Base-by-base conservation (phyloP, 2,329 filamentous ascomycete genomes). In the Leptographium lundbergii region DNA sequence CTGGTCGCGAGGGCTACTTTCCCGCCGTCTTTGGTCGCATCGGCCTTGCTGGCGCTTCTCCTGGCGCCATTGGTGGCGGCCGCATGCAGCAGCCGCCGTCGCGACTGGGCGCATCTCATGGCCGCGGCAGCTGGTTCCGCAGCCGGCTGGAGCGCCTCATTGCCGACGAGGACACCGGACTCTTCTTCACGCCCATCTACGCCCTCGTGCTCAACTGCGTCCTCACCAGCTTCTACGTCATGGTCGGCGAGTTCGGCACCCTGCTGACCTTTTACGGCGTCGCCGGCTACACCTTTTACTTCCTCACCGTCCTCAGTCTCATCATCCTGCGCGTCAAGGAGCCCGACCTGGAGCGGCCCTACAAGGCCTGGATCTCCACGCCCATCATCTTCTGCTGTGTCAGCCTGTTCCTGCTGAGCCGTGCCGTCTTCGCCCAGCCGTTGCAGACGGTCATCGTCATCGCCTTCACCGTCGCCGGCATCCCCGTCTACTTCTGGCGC, bases 341-440 rank as follows among this genome's bases (percentile, higher is more conserved):
- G 71, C 94, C 94, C 4, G 78, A 86, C 62, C 79, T 99, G 53
- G 91, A 96, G 70, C 77, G 94, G 29, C 92, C 94, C 0, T 99
- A 99, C 73, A 86, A 85, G 70, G 96, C 91, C 3, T 99, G 92
- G 94, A 96, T 99, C 68, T 87, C 87, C 0, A 99, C 94, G 2
- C 94, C 94, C 13, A 92, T 99, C 64, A 92, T 96, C 59, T 99
- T 99, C 71, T 99, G 94, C 79, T 99, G 94, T 69, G 94, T 99
- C 47, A 95, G 89, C 69, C 72, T 99, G 64, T 99, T 99, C 69
- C 72, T 99, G 64, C 81, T 99, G 50, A 91, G 85, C 68, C 80
- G 94, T 56, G 91, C 91, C 4, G 85, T 97, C 17, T 94, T 99
- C 69, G 88, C 91, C 36, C 86, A 96, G 72, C 94, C 94, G 5